Conservation (phyloP, 2,329 filamentous ascomycete genomes). For the Colletotrichum orbiculare region DNA sequence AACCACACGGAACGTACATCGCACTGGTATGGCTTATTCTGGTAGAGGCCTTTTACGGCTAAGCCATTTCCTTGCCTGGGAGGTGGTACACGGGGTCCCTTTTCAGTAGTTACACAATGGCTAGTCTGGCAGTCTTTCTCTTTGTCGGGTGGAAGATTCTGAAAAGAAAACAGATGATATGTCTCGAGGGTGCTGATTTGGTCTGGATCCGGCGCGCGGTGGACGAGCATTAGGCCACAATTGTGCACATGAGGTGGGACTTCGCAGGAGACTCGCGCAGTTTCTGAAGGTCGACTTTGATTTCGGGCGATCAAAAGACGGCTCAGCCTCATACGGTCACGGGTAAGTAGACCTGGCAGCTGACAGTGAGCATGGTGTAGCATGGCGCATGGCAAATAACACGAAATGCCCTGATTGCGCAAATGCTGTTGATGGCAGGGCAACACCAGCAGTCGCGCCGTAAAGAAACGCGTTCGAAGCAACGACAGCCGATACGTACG, state of each 20-base stretch:
- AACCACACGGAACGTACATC: conserved; percentile 69
- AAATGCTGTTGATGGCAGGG: too few species aligned
- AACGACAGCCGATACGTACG: too few species aligned
- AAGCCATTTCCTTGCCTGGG: conserved; percentile 67
- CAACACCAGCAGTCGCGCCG: too few species aligned
- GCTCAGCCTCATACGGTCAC: background rate
- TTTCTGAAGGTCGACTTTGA: background rate
- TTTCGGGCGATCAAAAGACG: background rate
- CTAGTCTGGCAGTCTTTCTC: conserved; percentile 68
- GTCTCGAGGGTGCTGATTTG: conserved; percentile 66
- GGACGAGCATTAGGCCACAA: conserved; percentile 62
- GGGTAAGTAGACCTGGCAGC: too few species aligned
- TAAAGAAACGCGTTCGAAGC: too few species aligned
- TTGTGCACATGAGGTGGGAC: conserved; percentile 1
- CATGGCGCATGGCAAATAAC: too few species aligned
- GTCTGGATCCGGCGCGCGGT: conserved; percentile 69
- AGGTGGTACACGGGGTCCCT: conserved; percentile 62
- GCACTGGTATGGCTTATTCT: conserved; percentile 69
- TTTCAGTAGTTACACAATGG: conserved; percentile 71
- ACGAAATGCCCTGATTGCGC: too few species aligned
- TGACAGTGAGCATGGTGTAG: too few species aligned
- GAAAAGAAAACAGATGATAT: conserved; percentile 66
- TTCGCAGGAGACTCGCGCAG: conserved; percentile 2
- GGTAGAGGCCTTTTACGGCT: conserved; percentile 70
- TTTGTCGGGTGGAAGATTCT: conserved; percentile 67